A percentile compares a stretch with the other conserved stretches of the same genome.
Conservation (phyloP, 2,329 filamentous ascomycete genomes). For the Paracorniculantispora psalliotae region DNA sequence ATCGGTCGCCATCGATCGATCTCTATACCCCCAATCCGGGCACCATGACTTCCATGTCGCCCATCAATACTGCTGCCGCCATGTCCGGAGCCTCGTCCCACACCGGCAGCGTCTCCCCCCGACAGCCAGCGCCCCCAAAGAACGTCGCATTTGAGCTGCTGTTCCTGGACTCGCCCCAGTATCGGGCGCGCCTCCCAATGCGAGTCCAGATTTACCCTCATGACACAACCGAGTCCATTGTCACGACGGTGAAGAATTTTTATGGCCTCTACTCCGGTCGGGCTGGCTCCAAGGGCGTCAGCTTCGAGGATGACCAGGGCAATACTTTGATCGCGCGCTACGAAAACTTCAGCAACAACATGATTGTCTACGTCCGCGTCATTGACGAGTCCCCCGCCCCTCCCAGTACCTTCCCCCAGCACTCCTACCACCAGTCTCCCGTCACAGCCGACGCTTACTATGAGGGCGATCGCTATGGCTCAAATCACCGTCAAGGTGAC, state of each 20-base stretch:
- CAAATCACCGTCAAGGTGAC: slow-evolving; percentile 48
- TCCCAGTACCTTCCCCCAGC: slow-evolving; percentile 29
- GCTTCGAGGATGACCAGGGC: slow-evolving; percentile 86
- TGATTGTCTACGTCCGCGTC: slow-evolving; percentile 88
- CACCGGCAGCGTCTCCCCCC: slow-evolving; percentile 43
- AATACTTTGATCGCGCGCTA: slow-evolving; percentile 92
- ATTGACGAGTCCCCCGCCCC: slow-evolving; percentile 58
- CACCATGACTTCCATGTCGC: slow-evolving; percentile 44
- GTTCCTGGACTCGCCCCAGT: slow-evolving; percentile 61
- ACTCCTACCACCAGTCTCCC: slow-evolving; percentile 27
- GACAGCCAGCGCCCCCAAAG: slow-evolving; percentile 53
- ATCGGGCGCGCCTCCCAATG: slow-evolving; percentile 73
- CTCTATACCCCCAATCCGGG: slow-evolving; percentile 23
- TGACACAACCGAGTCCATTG: slow-evolving; percentile 95
- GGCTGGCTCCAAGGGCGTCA: slow-evolving; percentile 70
- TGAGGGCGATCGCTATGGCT: slow-evolving; percentile 48
- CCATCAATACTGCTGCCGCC: slow-evolving; percentile 32
- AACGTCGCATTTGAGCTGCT: slow-evolving; percentile 76
- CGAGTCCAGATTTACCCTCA: slow-evolving; percentile 88
- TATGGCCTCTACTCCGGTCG: slow-evolving; percentile 85
- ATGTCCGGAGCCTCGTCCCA: slow-evolving; percentile 32
- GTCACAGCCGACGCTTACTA: slow-evolving; percentile 41
- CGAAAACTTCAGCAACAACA: slow-evolving; percentile 90
- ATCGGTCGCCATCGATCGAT: slow-evolving; percentile 21
- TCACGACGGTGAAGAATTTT: slow-evolving; percentile 98